Evolutionary conservation across 257 asterid genomes (phyloP), one percentile per base, ranked within the genome.

Genomic region (Eustoma russellianum): DNA sequence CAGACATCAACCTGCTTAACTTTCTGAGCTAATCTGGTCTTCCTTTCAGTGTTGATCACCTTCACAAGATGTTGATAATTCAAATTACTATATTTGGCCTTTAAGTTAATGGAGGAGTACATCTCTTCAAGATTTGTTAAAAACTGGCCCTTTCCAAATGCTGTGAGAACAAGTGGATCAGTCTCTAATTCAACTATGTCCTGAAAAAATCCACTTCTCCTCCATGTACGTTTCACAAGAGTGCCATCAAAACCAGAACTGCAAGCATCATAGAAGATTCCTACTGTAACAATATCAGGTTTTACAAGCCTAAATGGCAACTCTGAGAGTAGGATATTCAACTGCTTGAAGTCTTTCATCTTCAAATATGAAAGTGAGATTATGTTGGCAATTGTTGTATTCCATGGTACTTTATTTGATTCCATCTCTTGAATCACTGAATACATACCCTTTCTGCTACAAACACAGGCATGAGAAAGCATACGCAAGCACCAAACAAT

Each of bases 61-160:
- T 45, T 34, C 30, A 69, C 44, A 38, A 69, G 66, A 9, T 56
- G 60, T 33, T 50, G 53, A 50, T 70, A 64, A 6, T 70, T 64
- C 70, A 66, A 55, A 12, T 30, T 41, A 49, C 38, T 45, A 16
- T 57, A n/a, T 28, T 41, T 17, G 38, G 30, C 44, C 34, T 50
- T 51, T 16, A 38, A 28, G 28, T 50, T 38, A 24, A 49, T 50
- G 13, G 66, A 66, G 18, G 33, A 12, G 55, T 54, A 64, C 24
- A 70, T 44, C 41, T 60, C 52, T 61, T 64, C 67, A 50, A 57
- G 43, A 45, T 19, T 46, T 50, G 24, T 55, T n/a, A 64, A 48
- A 48, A 70, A 70, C 50, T 59, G 46, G 13, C 75, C 75, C 57
- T 64, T 70, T n/a, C 75, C 67, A 64, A 70, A 70, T 41, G 70